Evolutionary conservation across 306 rosid species (phyloP).

Genomic region (Spatholobus suberectus): DNA sequence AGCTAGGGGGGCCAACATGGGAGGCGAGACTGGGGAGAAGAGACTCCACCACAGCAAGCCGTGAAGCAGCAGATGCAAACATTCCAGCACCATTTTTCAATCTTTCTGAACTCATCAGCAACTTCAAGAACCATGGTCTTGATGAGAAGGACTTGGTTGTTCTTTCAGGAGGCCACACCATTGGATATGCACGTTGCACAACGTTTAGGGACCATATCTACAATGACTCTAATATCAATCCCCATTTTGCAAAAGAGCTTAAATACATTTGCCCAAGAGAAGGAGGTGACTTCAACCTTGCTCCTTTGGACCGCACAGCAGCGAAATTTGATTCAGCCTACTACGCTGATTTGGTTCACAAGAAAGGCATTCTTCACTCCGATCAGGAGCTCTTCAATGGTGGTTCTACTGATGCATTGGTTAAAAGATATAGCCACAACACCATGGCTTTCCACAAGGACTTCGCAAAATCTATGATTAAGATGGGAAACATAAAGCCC

Average conservation of each 20-base stretch:
- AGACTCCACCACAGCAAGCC: conserved; percentile 61
- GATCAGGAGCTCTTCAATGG: conserved; percentile 56
- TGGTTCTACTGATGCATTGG: conserved; percentile 43
- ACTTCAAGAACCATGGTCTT: conserved; percentile 52
- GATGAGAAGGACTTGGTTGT: conserved; percentile 52
- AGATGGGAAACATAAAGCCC: conserved; percentile 63
- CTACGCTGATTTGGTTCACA: conserved; percentile 24
- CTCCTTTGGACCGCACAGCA: conserved; percentile 50
- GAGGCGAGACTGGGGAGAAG: conserved; percentile 54
- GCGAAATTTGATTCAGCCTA: conserved; percentile 34
- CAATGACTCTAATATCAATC: conserved; percentile 48
- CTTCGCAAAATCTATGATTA: conserved; percentile 51
- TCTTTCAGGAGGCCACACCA: conserved; percentile 56
- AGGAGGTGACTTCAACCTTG: conserved; percentile 50
- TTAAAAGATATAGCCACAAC: conserved; percentile 38
- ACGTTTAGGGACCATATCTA: conserved; percentile 37
- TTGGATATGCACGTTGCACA: conserved; percentile 47
- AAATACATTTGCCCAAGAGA: conserved; percentile 41
- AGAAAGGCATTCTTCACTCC: conserved; percentile 57
- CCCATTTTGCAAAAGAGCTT: conserved; percentile 32
- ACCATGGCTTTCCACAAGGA: conserved; percentile 22
- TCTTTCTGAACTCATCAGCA: conserved; percentile 41
- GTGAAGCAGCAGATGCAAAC: conserved; percentile 32
- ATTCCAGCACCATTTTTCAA: conserved; percentile 45
- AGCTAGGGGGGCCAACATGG: conserved; percentile 68